phyloP scores from a whole-genome alignment of 495 filamentous ascomycete genomes.

The Glutinoglossum americanum region DNA sequence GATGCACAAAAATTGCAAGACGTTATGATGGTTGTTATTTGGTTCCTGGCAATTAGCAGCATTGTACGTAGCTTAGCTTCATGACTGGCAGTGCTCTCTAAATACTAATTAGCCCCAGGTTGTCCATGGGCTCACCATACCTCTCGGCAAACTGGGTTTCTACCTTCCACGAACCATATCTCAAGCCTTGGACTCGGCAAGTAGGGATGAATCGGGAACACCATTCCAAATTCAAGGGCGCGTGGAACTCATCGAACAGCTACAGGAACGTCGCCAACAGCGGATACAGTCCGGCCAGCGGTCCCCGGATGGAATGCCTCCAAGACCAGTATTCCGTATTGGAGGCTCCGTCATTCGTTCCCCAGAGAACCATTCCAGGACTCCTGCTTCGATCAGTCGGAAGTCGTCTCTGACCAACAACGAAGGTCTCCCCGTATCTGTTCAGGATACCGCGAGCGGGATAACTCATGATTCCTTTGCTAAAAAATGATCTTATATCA shows the following conservation, averaged over 20 bases:
- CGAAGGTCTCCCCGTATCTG: background rate
- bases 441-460: background rate
- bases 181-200: conserved; percentile 21
- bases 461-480: background rate
- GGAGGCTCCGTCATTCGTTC: conserved; percentile 24
- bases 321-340: conserved; percentile 27
- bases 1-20: conserved; percentile 47
- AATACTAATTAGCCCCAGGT: conserved; percentile 25
- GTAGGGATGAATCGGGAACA: background rate
- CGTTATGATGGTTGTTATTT: conserved; percentile 48
- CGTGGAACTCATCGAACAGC: conserved; percentile 9
- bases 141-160: conserved; percentile 63
- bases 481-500: background rate
- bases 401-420: background rate
- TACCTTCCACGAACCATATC: conserved; percentile 61
- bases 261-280: conserved; percentile 14
- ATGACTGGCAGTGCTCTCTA: conserved; percentile 1
- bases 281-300: conserved; percentile 5
- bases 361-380: background rate
- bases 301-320: conserved; percentile 13
- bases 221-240: conserved; percentile 9
- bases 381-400: background rate
- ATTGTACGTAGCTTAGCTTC: conserved; percentile 37
- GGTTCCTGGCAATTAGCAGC: conserved; percentile 72
- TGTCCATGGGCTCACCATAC: conserved; percentile 72